Evolutionary conservation across 805 yeast species (phyloP).

Genomic region (Metschnikowia lochheadii): DNA sequence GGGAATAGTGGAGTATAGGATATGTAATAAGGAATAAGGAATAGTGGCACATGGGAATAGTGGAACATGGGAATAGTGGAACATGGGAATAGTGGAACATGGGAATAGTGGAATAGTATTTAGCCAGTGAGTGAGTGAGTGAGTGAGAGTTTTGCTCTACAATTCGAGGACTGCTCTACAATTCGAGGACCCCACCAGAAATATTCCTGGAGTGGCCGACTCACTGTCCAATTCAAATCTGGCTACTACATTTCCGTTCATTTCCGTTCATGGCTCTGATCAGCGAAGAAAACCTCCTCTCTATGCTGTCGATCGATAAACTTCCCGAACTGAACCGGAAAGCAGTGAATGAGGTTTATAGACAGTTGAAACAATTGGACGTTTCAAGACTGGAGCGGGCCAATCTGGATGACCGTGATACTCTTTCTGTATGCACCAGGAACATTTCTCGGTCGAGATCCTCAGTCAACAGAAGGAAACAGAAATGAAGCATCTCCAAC

Average conservation of each 20-base stretch:
- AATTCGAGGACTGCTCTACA: too few relatives aligned
- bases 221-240: slow-evolving; percentile 13
- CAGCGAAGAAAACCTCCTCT: slow-evolving; percentile 16
- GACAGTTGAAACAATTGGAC: slow-evolving; percentile 32
- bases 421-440: slow-evolving; percentile 14
- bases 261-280: slow-evolving; percentile 14
- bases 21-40: too few relatives aligned
- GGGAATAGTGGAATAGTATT: too few relatives aligned
- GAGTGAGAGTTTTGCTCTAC: too few relatives aligned
- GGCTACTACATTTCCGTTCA: slow-evolving; percentile 13
- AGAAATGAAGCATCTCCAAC: too few relatives aligned
- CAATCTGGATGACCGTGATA: slow-evolving; percentile 17
- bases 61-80: too few relatives aligned
- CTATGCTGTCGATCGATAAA: slow-evolving; percentile 34
- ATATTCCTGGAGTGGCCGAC: slow-evolving; percentile 17
- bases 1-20: too few relatives aligned
- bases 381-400: slow-evolving; percentile 12
- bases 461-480: slow-evolving; percentile 20
- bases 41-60: too few relatives aligned
- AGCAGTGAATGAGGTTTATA: slow-evolving; percentile 35
- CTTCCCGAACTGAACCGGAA: slow-evolving; percentile 31
- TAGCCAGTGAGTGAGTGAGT: too few relatives aligned
- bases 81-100: too few relatives aligned
- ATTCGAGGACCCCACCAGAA: slow-evolving; percentile 32
- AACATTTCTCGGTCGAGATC: slow-evolving; percentile 11